Conservation (phyloP, 805 yeast genomes). For the Teunomyces barrocoloradensis region DNA sequence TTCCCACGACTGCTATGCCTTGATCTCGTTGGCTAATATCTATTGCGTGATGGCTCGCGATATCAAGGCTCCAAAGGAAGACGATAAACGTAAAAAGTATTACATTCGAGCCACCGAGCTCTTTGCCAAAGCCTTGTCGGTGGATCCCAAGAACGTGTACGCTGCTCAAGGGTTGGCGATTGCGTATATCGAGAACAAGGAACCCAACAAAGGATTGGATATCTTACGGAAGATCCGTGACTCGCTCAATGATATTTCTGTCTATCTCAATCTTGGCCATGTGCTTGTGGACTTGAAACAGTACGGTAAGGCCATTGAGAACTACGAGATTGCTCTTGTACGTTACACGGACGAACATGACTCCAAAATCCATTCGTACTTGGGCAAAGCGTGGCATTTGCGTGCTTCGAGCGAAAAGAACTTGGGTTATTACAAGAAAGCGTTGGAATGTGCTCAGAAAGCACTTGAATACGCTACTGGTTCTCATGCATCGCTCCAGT, state of each 20-base stretch:
- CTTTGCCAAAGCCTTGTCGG: slow-evolving; percentile 79
- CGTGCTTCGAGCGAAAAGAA: slow-evolving; percentile 71
- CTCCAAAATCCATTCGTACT: slow-evolving; percentile 61
- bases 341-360: slow-evolving; percentile 64
- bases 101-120: slow-evolving; percentile 90
- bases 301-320: slow-evolving; percentile 81
- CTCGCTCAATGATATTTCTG: slow-evolving; percentile 78
- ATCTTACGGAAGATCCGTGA: slow-evolving; percentile 87
- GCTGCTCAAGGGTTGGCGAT: slow-evolving; percentile 99
- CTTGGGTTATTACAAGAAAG: slow-evolving; percentile 53
- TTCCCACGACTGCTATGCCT: slow-evolving; percentile 86
- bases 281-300: slow-evolving; percentile 80
- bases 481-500: slow-evolving; percentile 44
- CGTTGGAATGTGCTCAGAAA: slow-evolving; percentile 60
- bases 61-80: slow-evolving; percentile 46
- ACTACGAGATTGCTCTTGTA: slow-evolving; percentile 75
- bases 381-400: slow-evolving; percentile 87
- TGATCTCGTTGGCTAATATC: slow-evolving; percentile 85
- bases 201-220: slow-evolving; percentile 73
- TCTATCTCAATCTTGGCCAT: slow-evolving; percentile 85
- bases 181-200: slow-evolving; percentile 81
- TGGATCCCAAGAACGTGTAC: slow-evolving; percentile 83
- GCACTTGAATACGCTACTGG: slow-evolving; percentile 45
- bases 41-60: slow-evolving; percentile 83
- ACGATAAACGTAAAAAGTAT: slow-evolving; percentile 62